Conservation (phyloP, 2,329 filamentous ascomycete species). For the Zalaria obscura region DNA sequence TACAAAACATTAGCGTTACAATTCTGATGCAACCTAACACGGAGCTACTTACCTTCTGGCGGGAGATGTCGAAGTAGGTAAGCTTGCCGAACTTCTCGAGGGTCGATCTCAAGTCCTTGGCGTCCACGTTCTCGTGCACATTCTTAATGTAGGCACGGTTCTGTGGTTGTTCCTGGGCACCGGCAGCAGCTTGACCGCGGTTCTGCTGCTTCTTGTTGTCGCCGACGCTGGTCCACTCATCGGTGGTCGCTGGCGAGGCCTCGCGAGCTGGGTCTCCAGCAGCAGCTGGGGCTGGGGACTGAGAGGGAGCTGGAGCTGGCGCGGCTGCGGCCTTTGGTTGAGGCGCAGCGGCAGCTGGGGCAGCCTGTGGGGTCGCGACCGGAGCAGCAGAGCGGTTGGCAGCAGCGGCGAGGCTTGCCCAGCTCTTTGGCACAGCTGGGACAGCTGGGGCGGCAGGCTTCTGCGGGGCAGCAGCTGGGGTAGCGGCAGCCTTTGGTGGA, state of each 20-base stretch:
- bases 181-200: constrained; percentile 48
- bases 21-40: neutral
- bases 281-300: constrained; percentile 14
- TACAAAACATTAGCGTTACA: neutral
- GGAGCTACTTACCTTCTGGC: constrained; percentile 52
- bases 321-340: constrained; percentile 17
- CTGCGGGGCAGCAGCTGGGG: constrained; percentile 38
- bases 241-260: constrained; percentile 24
- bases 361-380: constrained; percentile 20
- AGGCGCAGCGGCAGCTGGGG: constrained; percentile 12
- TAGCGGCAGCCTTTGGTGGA: constrained; percentile 23
- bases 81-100: constrained; percentile 57
- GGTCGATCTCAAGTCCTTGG: constrained; percentile 54
- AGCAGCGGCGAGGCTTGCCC: constrained; percentile 56
- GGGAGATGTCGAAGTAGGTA: constrained; percentile 49
- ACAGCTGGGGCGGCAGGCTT: constrained; percentile 40
- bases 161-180: constrained; percentile 63
- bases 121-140: constrained; percentile 76
- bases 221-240: constrained; percentile 83
- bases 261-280: constrained; percentile 18
- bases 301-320: constrained; percentile 14
- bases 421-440: constrained; percentile 46
- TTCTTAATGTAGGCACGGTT: constrained; percentile 88
- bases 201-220: constrained; percentile 71
- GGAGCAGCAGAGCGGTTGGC: constrained; percentile 30